Percentiles rank a stretch among this genome's conserved stretches.
Evolutionary conservation across 108 stramenopile species (phyloP).

Genomic region (Seminavis robusta): DNA sequence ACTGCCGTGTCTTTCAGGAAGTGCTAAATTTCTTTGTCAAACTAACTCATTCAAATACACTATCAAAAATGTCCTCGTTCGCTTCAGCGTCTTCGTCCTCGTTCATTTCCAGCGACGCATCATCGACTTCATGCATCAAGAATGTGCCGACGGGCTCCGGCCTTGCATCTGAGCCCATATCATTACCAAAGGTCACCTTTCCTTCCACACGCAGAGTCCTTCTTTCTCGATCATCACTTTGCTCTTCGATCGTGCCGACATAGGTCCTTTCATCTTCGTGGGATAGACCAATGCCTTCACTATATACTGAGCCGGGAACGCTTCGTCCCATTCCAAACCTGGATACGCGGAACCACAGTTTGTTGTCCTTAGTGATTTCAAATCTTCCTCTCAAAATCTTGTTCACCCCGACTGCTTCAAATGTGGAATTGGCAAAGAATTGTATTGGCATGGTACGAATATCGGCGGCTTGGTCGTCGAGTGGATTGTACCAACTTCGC

Average conservation of each 20-base stretch:
- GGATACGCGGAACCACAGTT: constrained; percentile 10
- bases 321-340: constrained; percentile 12
- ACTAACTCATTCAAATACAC: no score
- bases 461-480: background rate
- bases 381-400: constrained; percentile 19
- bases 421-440: constrained; percentile 18
- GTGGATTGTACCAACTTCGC: background rate
- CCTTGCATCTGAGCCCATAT: constrained; percentile 11
- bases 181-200: constrained; percentile 1
- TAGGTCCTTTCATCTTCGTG: constrained; percentile 18
- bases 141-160: constrained; percentile 10
- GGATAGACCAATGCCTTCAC: constrained; percentile 10
- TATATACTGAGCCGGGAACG: constrained; percentile 12
- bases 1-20: no score
- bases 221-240: background rate
- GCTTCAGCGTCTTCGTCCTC: no score
- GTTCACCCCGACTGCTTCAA: constrained; percentile 7
- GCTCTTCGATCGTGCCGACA: constrained; percentile 5
- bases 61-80: no score
- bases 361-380: background rate
- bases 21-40: no score
- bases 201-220: constrained; percentile 5
- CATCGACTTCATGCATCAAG: constrained; percentile 1
- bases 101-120: no score
- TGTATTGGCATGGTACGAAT: constrained; percentile 14